These are phyloP conservation scores for Acanthamoeba triangularis DNA, from an alignment of 208 protist genomes.

Conservation along the genomic window DNA sequence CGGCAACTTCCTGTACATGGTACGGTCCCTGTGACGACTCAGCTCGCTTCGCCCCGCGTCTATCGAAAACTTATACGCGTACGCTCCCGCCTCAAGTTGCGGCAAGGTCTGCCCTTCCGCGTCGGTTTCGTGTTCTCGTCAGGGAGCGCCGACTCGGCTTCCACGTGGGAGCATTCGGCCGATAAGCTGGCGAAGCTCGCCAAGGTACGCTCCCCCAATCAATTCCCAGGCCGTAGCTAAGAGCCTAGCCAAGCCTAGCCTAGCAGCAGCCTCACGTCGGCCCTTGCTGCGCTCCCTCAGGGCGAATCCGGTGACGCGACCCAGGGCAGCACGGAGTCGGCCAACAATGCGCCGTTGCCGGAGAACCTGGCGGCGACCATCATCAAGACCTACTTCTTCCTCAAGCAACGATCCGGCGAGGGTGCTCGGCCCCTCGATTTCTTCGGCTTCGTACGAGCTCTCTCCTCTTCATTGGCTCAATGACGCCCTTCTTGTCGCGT, in stretches of 20 bases:
- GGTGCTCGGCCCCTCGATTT: neutral
- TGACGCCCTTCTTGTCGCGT: too few species aligned
- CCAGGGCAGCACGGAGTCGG: neutral
- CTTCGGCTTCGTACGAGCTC: neutral
- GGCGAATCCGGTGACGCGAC: neutral
- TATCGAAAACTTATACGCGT: neutral
- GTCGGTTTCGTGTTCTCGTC: slow-evolving; percentile 36
- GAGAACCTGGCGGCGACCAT: neutral
- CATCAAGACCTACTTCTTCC: slow-evolving; percentile 30
- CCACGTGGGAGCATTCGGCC: neutral
- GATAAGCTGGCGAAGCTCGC: neutral
- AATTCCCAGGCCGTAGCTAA: neutral
- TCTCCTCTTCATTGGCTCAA: too few species aligned
- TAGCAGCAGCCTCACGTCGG: neutral
- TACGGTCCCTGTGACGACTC: neutral
- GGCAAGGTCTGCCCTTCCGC: slow-evolving; percentile 51
- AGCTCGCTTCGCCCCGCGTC: neutral
- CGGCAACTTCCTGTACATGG: neutral
- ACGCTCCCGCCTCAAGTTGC: neutral
- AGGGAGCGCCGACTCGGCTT: neutral
- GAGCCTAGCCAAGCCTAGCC: neutral
- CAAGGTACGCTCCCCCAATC: neutral
- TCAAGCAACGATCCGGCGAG: neutral
- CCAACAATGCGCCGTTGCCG: neutral
- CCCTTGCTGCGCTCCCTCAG: neutral